phyloP scores from a whole-genome alignment of 768 basidiomycete genomes.

The Pisolithus marmoratus region DNA sequence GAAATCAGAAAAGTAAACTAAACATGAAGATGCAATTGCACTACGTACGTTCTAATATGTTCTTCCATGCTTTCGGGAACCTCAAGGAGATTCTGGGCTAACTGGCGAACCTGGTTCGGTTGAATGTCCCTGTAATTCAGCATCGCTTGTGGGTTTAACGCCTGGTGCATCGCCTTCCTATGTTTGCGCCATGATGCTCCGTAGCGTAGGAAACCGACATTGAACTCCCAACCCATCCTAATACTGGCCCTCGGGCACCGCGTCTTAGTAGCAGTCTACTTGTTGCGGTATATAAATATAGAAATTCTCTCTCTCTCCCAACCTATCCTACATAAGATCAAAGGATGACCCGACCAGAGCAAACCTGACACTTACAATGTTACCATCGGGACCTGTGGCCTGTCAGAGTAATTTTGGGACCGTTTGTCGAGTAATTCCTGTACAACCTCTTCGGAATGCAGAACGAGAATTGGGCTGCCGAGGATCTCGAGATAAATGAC shows the following conservation, averaged over 20 bases:
- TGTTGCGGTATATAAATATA: too few relatives aligned
- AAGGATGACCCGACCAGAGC: not conserved
- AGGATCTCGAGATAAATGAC: constrained; percentile 24
- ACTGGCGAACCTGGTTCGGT: constrained; percentile 22
- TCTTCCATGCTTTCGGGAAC: constrained; percentile 22
- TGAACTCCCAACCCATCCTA: constrained; percentile 39
- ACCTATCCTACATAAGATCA: constrained; percentile 9
- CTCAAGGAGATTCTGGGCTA: constrained; percentile 25
- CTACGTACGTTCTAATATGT: constrained; percentile 18
- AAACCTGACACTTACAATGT: constrained; percentile 8
- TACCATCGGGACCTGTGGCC: constrained; percentile 20
- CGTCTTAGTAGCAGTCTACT: too few relatives aligned
- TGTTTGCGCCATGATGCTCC: constrained; percentile 34
- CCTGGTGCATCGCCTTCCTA: constrained; percentile 32
- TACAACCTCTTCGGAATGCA: constrained; percentile 20
- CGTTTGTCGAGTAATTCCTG: constrained; percentile 26
- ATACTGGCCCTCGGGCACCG: too few relatives aligned
- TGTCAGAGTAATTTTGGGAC: constrained; percentile 22
- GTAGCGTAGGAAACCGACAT: constrained; percentile 31
- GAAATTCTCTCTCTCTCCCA: too few relatives aligned
- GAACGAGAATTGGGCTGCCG: constrained; percentile 14
- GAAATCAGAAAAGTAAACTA: not conserved
- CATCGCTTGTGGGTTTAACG: constrained; percentile 26
- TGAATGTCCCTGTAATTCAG: constrained; percentile 29
- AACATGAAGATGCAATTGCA: not conserved